These are phyloP conservation scores for Fusarium aywerte DNA, from an alignment of 2,329 filamentous ascomycete genomes.

Conservation along the genomic window DNA sequence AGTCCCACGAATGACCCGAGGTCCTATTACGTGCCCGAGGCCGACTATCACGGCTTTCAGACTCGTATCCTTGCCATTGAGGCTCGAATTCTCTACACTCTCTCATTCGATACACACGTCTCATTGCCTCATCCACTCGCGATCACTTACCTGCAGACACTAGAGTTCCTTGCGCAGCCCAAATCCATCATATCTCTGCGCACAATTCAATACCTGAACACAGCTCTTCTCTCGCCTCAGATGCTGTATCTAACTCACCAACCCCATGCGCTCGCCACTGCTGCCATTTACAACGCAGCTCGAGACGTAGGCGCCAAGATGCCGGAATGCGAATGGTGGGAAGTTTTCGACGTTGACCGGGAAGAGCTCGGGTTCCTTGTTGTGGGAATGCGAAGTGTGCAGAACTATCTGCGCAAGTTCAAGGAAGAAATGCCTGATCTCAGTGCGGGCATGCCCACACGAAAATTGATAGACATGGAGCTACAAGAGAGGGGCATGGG, in stretches of 20 bases:
- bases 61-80: slow-evolving; percentile 77
- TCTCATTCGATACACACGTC: slow-evolving; percentile 87
- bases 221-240: slow-evolving; percentile 86
- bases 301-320: slow-evolving; percentile 80
- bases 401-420: slow-evolving; percentile 73
- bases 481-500: slow-evolving; percentile 63
- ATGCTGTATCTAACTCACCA: slow-evolving; percentile 93
- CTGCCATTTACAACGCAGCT: slow-evolving; percentile 90
- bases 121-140: slow-evolving; percentile 86
- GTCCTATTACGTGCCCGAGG: slow-evolving; percentile 77
- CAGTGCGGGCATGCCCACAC: slow-evolving; percentile 64
- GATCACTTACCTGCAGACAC: slow-evolving; percentile 90
- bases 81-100: slow-evolving; percentile 76
- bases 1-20: slow-evolving; percentile 56
- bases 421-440: slow-evolving; percentile 64
- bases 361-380: slow-evolving; percentile 95
- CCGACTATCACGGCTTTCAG: slow-evolving; percentile 73
- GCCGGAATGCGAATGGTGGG: slow-evolving; percentile 93
- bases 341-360: slow-evolving; percentile 94
- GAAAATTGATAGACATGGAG: slow-evolving; percentile 68
- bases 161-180: slow-evolving; percentile 70
- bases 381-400: slow-evolving; percentile 83
- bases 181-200: slow-evolving; percentile 68
- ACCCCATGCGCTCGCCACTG: slow-evolving; percentile 83
- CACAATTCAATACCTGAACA: slow-evolving; percentile 83